Evolutionary conservation across 1,284 basidiomycete genomes (phyloP).

Genomic region (Phellinidium pouzarii): DNA sequence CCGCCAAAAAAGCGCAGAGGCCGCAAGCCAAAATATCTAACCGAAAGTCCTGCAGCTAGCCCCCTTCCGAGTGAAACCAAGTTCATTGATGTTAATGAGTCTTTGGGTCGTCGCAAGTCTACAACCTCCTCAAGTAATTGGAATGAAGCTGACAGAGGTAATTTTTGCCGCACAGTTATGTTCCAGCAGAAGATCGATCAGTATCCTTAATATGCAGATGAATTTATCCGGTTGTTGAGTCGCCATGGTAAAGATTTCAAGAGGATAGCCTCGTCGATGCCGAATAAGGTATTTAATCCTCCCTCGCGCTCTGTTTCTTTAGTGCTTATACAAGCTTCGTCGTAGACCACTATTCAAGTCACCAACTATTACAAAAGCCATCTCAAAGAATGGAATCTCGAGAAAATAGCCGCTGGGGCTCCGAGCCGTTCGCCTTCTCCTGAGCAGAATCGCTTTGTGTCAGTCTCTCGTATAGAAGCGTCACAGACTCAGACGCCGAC

Average conservation of each 20-base stretch:
- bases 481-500: conserved; percentile 5
- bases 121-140: conserved; percentile 33
- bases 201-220: conserved; percentile 34
- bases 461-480: conserved; percentile 1
- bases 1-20: conserved; percentile 15
- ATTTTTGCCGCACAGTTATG: conserved; percentile 21
- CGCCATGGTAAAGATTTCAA: conserved; percentile 73
- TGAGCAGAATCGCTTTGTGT: conserved; percentile 17
- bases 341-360: conserved; percentile 71
- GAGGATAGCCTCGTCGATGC: conserved; percentile 66
- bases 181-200: conserved; percentile 23
- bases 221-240: conserved; percentile 58
- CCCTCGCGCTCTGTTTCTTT: conserved; percentile 2
- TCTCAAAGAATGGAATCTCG: conserved; percentile 38
- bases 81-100: conserved; percentile 28
- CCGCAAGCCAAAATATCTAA: conserved; percentile 27
- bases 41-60: conserved; percentile 22
- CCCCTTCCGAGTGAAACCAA: conserved; percentile 25
- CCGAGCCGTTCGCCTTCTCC: conserved; percentile 31
- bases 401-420: conserved; percentile 31
- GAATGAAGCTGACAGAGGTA: conserved; percentile 57
- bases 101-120: conserved; percentile 32
- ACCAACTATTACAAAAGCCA: conserved; percentile 58
- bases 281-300: conserved; percentile 50
- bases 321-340: conserved; percentile 9